Conservation (phyloP, 495 filamentous ascomycete species). For the Parmelia sp. region DNA sequence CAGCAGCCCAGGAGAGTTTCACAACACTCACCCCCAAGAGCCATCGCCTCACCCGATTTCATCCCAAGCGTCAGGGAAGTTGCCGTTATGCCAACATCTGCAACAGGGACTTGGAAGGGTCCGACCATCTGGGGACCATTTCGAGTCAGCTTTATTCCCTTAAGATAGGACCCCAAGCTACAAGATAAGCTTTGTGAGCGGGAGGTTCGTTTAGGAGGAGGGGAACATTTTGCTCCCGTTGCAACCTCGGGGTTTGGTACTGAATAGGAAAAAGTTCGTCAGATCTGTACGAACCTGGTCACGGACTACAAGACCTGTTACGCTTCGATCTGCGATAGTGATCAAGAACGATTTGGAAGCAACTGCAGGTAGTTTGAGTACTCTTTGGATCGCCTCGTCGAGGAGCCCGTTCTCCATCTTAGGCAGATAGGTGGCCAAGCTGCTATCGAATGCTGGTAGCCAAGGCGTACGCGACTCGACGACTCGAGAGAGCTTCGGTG, state of each 20-base stretch:
- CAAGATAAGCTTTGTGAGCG: too few relatives aligned
- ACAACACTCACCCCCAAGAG: conserved; percentile 64
- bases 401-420: conserved; percentile 60
- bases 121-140: conserved; percentile 87
- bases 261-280: too few relatives aligned
- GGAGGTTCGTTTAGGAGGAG: too few relatives aligned
- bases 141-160: not conserved
- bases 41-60: conserved; percentile 88
- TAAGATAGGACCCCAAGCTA: too few relatives aligned
- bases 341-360: conserved; percentile 96
- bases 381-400: conserved; percentile 66
- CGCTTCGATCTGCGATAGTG: conserved; percentile 83
- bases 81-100: conserved; percentile 86
- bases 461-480: conserved; percentile 67
- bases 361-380: conserved; percentile 79
- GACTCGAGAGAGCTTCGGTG: conserved; percentile 71
- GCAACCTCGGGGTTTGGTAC: too few relatives aligned
- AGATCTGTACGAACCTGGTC: not conserved
- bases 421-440: conserved; percentile 55
- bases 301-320: not conserved
- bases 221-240: too few relatives aligned
- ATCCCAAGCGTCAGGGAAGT: conserved; percentile 67
- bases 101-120: conserved; percentile 91
- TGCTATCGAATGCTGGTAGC: conserved; percentile 67
- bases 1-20: too few relatives aligned